Base-by-base conservation (phyloP, 2,329 filamentous ascomycete species). In the Cladosporium sphaerospermum region DNA sequence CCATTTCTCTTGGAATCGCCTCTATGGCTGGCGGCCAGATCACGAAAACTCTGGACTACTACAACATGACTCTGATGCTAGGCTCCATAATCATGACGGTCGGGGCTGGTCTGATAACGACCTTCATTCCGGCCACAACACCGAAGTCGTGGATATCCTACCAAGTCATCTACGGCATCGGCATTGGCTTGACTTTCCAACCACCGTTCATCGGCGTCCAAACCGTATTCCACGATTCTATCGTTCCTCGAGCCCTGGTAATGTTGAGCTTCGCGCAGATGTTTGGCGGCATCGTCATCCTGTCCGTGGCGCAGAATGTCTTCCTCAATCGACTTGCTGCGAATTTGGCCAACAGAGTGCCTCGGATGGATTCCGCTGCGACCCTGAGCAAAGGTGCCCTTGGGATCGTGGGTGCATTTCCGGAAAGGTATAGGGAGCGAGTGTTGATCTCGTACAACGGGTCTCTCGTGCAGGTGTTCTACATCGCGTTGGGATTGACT, bases 361-460 rank as follows among this genome's bases (percentile, higher is more conserved):
- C 16, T 2, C 16, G 3, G 16, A 18, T 18, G 16, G 16, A 18
- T 18, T 18, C 16, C 16, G 16, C 13, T 50, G 37, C 76, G 0
- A 59, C 67, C 0, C 16, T 18, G 16, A 18, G 16, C 16, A 18
- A 18, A 18, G 16, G 16, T 18, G 16, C 16, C 16, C 16, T 18
- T 18, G 16, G 16, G 16, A 18, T 18, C 16, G 16, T 18, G 16
- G 16, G 16, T 18, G 16, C 16, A 18, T 18, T 18, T 18, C 16
- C 16, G 16, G 16, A 18, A 18, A 60, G 79, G 50, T 78, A 74
- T 52, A 64, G 83, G 4, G 62, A 66, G 1, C 67, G 71, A 0
- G 82, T 89, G 8, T 70, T 83, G 1, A 57, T 70, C 0, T 83
- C 81, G 0, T 88, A 88, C 69, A 87, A 86, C 61, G 65, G 72